Evolutionary conservation across 2,329 filamentous ascomycete species (phyloP).

Genomic region (Neurospora sp.): DNA sequence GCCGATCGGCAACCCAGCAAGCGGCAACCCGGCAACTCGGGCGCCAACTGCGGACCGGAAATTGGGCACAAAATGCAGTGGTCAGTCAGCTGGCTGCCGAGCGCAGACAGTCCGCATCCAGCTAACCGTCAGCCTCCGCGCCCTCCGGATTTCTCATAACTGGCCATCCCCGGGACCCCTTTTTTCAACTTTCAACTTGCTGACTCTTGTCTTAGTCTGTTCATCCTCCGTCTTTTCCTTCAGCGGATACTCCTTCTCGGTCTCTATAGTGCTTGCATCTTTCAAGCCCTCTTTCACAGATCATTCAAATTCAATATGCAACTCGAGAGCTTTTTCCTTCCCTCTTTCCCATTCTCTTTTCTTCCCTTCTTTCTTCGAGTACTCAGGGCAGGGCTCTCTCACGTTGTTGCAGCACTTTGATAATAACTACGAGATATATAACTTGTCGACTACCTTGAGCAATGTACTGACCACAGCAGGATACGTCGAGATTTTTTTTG

Average conservation of each 20-base stretch:
- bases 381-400: background rate
- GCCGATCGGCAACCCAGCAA: background rate
- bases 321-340: background rate
- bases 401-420: background rate
- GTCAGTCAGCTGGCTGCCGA: background rate
- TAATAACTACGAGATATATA: background rate
- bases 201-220: background rate
- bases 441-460: background rate
- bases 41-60: background rate
- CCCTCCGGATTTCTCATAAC: background rate
- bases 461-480: background rate
- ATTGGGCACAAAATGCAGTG: background rate
- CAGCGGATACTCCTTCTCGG: background rate
- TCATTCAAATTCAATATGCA: background rate
- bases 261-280: background rate
- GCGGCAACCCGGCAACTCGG: background rate
- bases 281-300: background rate
- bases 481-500: background rate
- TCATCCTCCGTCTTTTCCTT: background rate
- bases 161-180: background rate
- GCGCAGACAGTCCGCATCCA: background rate
- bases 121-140: background rate
- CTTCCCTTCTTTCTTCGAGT: no score
- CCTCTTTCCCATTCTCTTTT: no score
- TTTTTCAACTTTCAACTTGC: background rate